Conservation (phyloP, 2,329 filamentous ascomycete genomes). For the Xylariomycetidae sp. region DNA sequence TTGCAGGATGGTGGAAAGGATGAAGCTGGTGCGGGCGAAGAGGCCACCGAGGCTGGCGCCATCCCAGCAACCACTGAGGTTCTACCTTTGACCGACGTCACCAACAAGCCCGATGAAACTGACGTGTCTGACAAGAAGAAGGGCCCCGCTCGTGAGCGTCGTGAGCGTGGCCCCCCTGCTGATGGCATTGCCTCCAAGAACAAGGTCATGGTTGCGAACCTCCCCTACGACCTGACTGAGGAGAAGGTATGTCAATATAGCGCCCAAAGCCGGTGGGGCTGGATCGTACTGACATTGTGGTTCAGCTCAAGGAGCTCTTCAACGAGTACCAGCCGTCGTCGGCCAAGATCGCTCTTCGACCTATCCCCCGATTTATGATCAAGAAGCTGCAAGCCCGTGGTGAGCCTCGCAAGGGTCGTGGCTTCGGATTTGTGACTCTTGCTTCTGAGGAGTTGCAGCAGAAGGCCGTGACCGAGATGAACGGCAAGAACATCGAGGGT, state of each 20-base stretch:
- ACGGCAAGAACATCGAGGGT: constrained; percentile 97
- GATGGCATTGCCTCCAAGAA: constrained; percentile 98
- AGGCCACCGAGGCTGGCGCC: constrained; percentile 42
- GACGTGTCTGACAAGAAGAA: constrained; percentile 35
- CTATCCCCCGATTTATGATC: constrained; percentile 99
- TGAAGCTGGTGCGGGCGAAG: constrained; percentile 38
- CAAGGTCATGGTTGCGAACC: constrained; percentile 99
- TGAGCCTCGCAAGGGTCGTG: constrained; percentile 97
- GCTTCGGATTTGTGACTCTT: constrained; percentile 96
- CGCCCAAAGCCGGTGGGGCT: not conserved
- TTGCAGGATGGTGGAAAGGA: constrained; percentile 46
- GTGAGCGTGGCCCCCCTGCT: constrained; percentile 90
- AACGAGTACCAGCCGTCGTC: constrained; percentile 85
- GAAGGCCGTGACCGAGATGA: constrained; percentile 97
- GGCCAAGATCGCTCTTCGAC: constrained; percentile 97
- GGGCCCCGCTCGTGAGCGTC: constrained; percentile 56
- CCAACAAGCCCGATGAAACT: constrained; percentile 42
- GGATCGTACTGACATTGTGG: constrained; percentile 18
- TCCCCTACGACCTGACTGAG: constrained; percentile 96
- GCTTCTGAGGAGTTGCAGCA: constrained; percentile 93
- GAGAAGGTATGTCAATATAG: constrained; percentile 67
- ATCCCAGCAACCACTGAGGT: constrained; percentile 49
- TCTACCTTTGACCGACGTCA: constrained; percentile 51
- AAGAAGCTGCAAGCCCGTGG: constrained; percentile 99
- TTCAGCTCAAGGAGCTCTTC: constrained; percentile 95